These are phyloP conservation scores for Gracilariopsis chorda DNA, from an alignment of 23 red algal species.

Conservation along the genomic window DNA sequence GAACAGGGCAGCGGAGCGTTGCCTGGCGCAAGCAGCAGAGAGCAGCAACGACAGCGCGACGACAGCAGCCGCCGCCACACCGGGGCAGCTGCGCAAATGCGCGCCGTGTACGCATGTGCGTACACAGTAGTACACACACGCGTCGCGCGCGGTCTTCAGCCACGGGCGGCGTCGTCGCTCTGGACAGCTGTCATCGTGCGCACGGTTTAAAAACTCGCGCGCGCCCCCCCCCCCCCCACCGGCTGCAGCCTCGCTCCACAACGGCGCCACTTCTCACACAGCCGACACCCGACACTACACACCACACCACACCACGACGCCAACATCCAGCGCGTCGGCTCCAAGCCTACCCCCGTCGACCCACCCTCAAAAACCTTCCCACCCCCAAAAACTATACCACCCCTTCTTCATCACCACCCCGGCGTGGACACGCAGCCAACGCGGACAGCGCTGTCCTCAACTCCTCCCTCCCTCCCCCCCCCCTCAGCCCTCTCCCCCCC, in stretches of 20 bases:
- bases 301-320: too few relatives aligned
- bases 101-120: background rate
- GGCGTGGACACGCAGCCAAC: conserved; percentile 29
- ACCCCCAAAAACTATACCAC: background rate
- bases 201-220: too few relatives aligned
- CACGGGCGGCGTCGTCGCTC: background rate
- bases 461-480: background rate
- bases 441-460: conserved; percentile 30
- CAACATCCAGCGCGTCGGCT: background rate
- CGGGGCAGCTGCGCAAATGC: background rate
- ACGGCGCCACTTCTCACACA: too few relatives aligned
- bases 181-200: conserved; percentile 27
- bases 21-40: background rate
- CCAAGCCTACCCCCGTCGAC: background rate
- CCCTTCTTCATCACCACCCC: background rate
- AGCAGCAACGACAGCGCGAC: too few relatives aligned
- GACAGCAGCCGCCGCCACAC: too few relatives aligned
- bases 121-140: background rate
- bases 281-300: too few relatives aligned
- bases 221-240: too few relatives aligned
- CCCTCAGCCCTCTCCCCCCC: background rate
- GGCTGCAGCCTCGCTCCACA: too few relatives aligned
- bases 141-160: background rate
- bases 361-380: background rate
- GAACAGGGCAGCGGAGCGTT: background rate